Conservation (phyloP, 176 grass and related monocot genomes). For the Eremochloa ophiuroides region DNA sequence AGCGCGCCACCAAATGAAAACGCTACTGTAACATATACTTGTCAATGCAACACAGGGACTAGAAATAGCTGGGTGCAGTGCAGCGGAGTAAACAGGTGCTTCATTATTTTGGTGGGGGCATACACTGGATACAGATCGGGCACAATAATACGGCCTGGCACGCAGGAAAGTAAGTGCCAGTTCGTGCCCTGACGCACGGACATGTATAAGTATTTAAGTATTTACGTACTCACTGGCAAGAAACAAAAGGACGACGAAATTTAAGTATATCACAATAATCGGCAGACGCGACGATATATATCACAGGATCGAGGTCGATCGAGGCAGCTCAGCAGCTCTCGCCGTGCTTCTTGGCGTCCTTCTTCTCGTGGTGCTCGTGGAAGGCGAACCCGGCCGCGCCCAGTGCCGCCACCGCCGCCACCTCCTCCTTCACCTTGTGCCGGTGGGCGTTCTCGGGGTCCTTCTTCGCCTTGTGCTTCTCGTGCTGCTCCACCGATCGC, state of each 20-base stretch:
- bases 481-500: slow-evolving; percentile 33
- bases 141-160: background rate
- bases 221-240: background rate
- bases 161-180: background rate
- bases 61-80: background rate
- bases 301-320: background rate
- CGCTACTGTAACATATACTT: too few species aligned
- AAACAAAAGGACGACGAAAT: background rate
- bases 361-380: slow-evolving; percentile 77
- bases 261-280: background rate
- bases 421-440: slow-evolving; percentile 54
- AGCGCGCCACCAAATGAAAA: too few species aligned
- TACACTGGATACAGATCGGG: background rate
- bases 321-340: background rate
- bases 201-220: background rate
- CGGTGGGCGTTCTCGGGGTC: slow-evolving; percentile 49
- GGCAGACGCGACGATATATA: background rate
- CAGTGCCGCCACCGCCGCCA: slow-evolving; percentile 50
- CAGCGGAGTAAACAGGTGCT: background rate
- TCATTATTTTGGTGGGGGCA: background rate
- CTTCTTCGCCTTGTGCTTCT: slow-evolving; percentile 82
- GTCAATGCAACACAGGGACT: too few species aligned
- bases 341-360: slow-evolving; percentile 62
- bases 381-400: slow-evolving; percentile 58
- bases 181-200: background rate